Evolutionary conservation across 2,329 filamentous ascomycete genomes (phyloP), one percentile per base, ranked within the genome.

Genomic region (Phyllosticta paracitricarpa): DNA sequence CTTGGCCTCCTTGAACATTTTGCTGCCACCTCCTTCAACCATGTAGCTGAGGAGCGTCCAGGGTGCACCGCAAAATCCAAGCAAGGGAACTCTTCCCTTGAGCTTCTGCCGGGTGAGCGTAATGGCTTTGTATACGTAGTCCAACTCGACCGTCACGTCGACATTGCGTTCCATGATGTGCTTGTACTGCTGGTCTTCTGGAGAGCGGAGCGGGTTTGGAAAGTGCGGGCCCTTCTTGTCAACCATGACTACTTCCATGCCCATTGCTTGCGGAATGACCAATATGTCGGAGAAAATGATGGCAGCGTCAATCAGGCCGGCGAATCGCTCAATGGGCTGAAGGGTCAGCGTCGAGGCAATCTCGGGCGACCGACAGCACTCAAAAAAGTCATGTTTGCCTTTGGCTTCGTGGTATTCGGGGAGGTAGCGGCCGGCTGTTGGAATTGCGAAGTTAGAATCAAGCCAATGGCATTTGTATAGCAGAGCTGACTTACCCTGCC

Each of bases 211-310:
- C 14, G 94, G 94, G 55, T 88, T 79, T 0, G 94, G 94, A 74
- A 99, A 99, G 73, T 95, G 89, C 10, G 94, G 94, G 0, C 94
- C 94, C 75, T 96, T 95, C 78, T 94, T 95, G 75, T 97, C 92
- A 10, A 97, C 82, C 94, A 99, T 99, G 75, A 97, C 89, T 28
- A 99, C 94, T n/a, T 82, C 82, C 94, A 99, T 99, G 0, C 94
- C 94, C 85, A 99, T 89, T 33, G 94, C 94, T 78, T 99, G 94
- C 0, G 94, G 94, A 65, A 99, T 92, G 54, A 99, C 94, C 48
- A 99, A 84, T 66, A 99, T 99, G 73, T 99, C 94, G 61, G 91
- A 96, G 81, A 99, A 99, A 75, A 99, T 99, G 70, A 99, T 99
- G 63, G 94, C 92, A 28, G 91, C 93, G 75, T 99, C 94, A 68